Conservation (phyloP, 768 basidiomycete species). For the Amanita rubescens region DNA sequence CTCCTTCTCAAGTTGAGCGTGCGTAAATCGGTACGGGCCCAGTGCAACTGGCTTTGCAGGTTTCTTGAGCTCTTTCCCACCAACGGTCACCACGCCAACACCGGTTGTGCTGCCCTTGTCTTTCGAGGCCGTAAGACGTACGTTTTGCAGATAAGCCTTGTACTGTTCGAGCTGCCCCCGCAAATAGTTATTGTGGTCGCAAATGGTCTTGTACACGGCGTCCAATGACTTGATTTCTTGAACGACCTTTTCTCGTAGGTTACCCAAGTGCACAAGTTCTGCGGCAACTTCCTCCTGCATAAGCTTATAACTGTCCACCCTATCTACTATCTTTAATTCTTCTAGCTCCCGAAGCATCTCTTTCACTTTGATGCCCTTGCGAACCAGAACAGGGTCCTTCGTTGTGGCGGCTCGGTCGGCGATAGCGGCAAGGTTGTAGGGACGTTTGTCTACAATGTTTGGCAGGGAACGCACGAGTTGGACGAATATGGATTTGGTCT, state of each 20-base stretch:
- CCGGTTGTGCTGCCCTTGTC: conserved; percentile 84
- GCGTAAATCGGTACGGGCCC: conserved; percentile 96
- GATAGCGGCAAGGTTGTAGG: conserved; percentile 81
- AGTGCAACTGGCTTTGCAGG: conserved; percentile 75
- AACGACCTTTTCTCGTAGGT: conserved; percentile 91
- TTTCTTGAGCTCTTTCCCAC: conserved; percentile 92
- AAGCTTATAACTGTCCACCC: conserved; percentile 76
- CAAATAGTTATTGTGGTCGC: conserved; percentile 98
- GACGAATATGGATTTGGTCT: conserved; percentile 98
- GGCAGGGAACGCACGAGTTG: conserved; percentile 95
- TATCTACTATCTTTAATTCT: conserved; percentile 80
- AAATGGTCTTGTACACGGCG: conserved; percentile 98
- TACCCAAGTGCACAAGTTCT: conserved; percentile 94
- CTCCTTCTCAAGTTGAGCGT: conserved; percentile 97
- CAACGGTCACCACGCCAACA: conserved; percentile 92
- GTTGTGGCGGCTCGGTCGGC: conserved; percentile 96
- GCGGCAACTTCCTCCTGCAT: conserved; percentile 98
- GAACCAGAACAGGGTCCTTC: conserved; percentile 91
- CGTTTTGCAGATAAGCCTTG: conserved; percentile 98
- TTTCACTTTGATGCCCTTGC: conserved; percentile 98
- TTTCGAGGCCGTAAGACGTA: conserved; percentile 81
- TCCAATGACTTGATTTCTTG: conserved; percentile 90
- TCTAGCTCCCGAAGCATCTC: conserved; percentile 97
- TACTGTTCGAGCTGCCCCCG: conserved; percentile 96
- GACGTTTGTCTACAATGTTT: conserved; percentile 71